These are phyloP conservation scores for Leptographium radiaticola DNA, from an alignment of 2,329 filamentous ascomycete genomes.

Conservation along the genomic window DNA sequence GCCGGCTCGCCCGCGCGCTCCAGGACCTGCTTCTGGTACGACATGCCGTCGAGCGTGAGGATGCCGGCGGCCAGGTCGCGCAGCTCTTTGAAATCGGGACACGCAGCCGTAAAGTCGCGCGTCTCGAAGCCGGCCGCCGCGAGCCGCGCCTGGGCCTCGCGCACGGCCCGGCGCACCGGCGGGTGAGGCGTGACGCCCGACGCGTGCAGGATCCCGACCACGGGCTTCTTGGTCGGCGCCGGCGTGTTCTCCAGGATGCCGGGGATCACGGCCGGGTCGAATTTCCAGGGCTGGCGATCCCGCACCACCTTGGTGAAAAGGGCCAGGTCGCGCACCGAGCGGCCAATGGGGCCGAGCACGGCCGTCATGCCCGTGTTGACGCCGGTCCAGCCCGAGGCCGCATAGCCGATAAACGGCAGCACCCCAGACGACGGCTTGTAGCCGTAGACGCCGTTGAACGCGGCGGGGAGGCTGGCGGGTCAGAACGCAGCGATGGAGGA, in stretches of 20 bases:
- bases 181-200: constrained; percentile 7
- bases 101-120: constrained; percentile 9
- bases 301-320: constrained; percentile 6
- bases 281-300: constrained; percentile 5
- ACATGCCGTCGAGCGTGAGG: constrained; percentile 8
- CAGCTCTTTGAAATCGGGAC: constrained; percentile 9
- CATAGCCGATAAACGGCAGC: constrained; percentile 11
- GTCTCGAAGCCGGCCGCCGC: constrained; percentile 6
- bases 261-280: constrained; percentile 7
- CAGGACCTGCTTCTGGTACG: constrained; percentile 10
- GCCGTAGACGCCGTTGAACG: constrained; percentile 20
- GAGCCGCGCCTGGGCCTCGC: constrained; percentile 5
- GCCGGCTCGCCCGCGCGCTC: constrained; percentile 8
- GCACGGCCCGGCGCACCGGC: constrained; percentile 5
- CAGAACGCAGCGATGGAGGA: not conserved
- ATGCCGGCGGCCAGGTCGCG: constrained; percentile 7
- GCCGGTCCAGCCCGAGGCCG: constrained; percentile 6
- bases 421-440: constrained; percentile 16
- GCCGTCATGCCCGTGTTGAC: constrained; percentile 10
- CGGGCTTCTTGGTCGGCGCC: not conserved
- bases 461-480: constrained; percentile 15
- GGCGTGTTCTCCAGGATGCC: constrained; percentile 5
- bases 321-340: constrained; percentile 5
- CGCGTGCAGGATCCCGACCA: constrained; percentile 5
- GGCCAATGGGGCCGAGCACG: constrained; percentile 7